Conservation (phyloP, 768 basidiomycete species). For the Rhodotorula sphaerocarpa region DNA sequence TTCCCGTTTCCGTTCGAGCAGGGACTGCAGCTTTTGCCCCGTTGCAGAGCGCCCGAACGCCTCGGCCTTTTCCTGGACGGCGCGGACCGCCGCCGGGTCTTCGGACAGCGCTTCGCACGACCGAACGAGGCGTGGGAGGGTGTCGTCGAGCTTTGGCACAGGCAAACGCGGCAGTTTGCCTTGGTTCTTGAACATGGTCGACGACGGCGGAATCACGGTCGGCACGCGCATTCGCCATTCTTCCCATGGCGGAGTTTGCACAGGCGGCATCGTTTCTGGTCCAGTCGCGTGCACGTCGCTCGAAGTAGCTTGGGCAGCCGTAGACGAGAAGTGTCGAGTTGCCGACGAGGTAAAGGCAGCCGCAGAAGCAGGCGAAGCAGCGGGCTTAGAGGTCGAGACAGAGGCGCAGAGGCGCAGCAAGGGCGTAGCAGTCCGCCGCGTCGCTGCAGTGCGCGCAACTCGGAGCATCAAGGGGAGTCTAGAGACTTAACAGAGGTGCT, state of each 20-base stretch:
- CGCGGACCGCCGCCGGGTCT: conserved; percentile 52
- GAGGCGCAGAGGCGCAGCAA: too few species aligned
- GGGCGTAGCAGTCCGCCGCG: too few species aligned
- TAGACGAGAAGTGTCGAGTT: too few species aligned
- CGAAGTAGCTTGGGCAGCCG: too few species aligned
- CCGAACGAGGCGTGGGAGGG: conserved; percentile 77
- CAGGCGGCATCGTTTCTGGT: not conserved
- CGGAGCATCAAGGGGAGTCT: too few species aligned
- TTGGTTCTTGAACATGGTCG: conserved; percentile 38
- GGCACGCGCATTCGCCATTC: conserved; percentile 27
- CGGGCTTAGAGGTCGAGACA: too few species aligned
- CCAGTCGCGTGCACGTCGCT: too few species aligned
- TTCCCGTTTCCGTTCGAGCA: conserved; percentile 63
- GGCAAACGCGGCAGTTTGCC: conserved; percentile 53
- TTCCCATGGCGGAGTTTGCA: not conserved
- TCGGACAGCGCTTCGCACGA: conserved; percentile 68
- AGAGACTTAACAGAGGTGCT: too few species aligned
- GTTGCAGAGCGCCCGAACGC: conserved; percentile 50
- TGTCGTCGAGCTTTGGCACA: conserved; percentile 70
- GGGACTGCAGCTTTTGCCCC: conserved; percentile 61
- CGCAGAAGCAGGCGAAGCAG: too few species aligned
- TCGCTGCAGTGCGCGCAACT: too few species aligned
- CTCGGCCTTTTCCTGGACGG: conserved; percentile 9
- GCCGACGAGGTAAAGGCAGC: too few species aligned
- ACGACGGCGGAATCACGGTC: not conserved